A percentile compares a stretch with the other conserved stretches of the same genome.
Conservation (phyloP, 441 rosid genomes). For the Croton laevigatus region DNA sequence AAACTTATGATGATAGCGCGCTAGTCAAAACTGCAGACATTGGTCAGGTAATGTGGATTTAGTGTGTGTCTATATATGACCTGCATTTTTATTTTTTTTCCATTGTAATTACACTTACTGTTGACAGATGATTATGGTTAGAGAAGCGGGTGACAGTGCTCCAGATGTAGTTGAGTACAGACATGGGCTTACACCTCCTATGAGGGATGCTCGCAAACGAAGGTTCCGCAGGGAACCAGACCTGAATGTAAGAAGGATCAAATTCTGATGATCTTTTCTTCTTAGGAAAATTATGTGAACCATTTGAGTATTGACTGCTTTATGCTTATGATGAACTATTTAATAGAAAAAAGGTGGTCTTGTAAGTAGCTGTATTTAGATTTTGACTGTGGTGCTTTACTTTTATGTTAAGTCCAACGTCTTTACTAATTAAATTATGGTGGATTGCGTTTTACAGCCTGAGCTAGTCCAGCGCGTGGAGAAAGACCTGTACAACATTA, state of each 20-base stretch:
- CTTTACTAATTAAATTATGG: neutral
- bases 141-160: conserved; percentile 69
- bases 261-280: neutral
- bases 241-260: conserved; percentile 52
- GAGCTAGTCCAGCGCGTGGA: conserved; percentile 91
- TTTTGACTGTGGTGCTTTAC: too few relatives aligned
- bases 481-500: conserved; percentile 76
- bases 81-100: conserved; percentile 5
- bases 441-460: conserved; percentile 54
- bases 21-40: conserved; percentile 84
- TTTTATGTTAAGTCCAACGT: too few relatives aligned
- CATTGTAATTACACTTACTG: conserved; percentile 2
- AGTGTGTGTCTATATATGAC: too few relatives aligned
- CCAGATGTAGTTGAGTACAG: conserved; percentile 76
- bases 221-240: conserved; percentile 93
- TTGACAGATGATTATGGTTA: conserved; percentile 86
- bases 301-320: neutral
- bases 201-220: conserved; percentile 94
- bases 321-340: neutral
- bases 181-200: conserved; percentile 91
- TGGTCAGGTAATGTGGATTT: conserved; percentile 55
- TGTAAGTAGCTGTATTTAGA: neutral
- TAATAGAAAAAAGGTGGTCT: neutral
- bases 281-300: neutral
- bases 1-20: conserved; percentile 84